Conservation (phyloP, 2,329 filamentous ascomycete genomes). For the Colletotrichum agaves region DNA sequence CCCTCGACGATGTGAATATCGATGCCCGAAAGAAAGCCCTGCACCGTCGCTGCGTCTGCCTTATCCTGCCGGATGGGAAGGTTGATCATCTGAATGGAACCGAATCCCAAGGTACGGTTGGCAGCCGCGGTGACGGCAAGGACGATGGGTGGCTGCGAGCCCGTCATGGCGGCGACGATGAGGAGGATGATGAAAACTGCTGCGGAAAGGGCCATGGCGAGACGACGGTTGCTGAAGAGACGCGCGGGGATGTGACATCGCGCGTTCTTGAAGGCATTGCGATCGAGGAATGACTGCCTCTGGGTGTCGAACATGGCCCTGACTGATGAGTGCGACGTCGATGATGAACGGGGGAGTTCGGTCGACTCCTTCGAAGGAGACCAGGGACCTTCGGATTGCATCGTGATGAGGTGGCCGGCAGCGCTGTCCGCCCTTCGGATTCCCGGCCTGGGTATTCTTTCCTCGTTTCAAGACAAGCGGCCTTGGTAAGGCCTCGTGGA, state of each 20-base stretch:
- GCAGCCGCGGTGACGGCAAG: slow-evolving; percentile 34
- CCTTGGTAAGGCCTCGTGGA: too few species aligned
- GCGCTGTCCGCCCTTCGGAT: neutral
- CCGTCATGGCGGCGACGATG: neutral
- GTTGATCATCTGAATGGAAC: slow-evolving; percentile 43
- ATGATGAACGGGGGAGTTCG: slow-evolving; percentile 15
- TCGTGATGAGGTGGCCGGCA: neutral
- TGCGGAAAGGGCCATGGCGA: neutral
- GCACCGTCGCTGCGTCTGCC: slow-evolving; percentile 43
- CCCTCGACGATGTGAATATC: slow-evolving; percentile 39
- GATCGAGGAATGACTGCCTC: slow-evolving; percentile 13
- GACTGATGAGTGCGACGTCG: slow-evolving; percentile 15
- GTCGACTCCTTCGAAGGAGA: slow-evolving; percentile 4
- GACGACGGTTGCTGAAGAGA: slow-evolving; percentile 16
- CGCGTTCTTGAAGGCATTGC: neutral
- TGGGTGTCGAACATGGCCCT: neutral
- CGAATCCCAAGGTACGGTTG: slow-evolving; percentile 43
- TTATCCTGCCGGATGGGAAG: slow-evolving; percentile 42
- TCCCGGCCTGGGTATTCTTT: neutral
- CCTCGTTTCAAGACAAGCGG: too few species aligned
- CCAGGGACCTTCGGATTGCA: neutral
- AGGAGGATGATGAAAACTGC: neutral
- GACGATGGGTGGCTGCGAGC: neutral
- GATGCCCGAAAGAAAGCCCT: slow-evolving; percentile 43
- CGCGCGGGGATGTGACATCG: slow-evolving; percentile 1